phyloP scores from a whole-genome alignment of 2,329 filamentous ascomycete genomes.

The Alternaria angustiovoidea region DNA sequence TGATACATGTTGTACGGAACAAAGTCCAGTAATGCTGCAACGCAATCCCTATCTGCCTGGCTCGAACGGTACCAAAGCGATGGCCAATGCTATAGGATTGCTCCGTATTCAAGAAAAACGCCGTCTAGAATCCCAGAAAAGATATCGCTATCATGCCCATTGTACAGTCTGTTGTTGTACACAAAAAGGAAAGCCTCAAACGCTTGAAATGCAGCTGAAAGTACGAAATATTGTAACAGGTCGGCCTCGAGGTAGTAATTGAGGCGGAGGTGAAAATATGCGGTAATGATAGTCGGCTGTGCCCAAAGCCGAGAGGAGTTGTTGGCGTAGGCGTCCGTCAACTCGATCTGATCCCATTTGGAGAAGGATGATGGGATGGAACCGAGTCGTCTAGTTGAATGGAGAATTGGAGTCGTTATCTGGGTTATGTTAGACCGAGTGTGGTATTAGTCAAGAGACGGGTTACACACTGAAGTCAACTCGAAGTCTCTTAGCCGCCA shows the following conservation, averaged over 20 bases:
- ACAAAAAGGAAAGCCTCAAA: slow-evolving; percentile 19
- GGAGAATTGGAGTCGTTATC: slow-evolving; percentile 2
- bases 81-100: slow-evolving; percentile 2
- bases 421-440: slow-evolving; percentile 12
- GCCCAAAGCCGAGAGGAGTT: slow-evolving; percentile 9
- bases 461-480: slow-evolving; percentile 17
- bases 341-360: slow-evolving; percentile 1
- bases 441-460: not conserved
- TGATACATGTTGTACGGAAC: slow-evolving; percentile 2
- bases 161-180: slow-evolving; percentile 22
- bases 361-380: not conserved
- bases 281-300: slow-evolving; percentile 4
- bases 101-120: slow-evolving; percentile 14
- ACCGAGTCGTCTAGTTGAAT: not conserved
- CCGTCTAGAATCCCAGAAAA: slow-evolving; percentile 24
- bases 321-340: not conserved
- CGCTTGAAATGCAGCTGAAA: slow-evolving; percentile 23
- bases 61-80: not conserved
- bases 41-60: slow-evolving; percentile 10
- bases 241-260: not conserved
- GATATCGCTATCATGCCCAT: slow-evolving; percentile 14
- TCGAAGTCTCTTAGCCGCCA: slow-evolving; percentile 36
- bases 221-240: slow-evolving; percentile 17
- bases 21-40: slow-evolving; percentile 6
- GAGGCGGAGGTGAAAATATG: not conserved